These are phyloP conservation scores for Conoideocrella luteorostrata DNA, from an alignment of 2,329 filamentous ascomycete genomes.

Conservation along the genomic window DNA sequence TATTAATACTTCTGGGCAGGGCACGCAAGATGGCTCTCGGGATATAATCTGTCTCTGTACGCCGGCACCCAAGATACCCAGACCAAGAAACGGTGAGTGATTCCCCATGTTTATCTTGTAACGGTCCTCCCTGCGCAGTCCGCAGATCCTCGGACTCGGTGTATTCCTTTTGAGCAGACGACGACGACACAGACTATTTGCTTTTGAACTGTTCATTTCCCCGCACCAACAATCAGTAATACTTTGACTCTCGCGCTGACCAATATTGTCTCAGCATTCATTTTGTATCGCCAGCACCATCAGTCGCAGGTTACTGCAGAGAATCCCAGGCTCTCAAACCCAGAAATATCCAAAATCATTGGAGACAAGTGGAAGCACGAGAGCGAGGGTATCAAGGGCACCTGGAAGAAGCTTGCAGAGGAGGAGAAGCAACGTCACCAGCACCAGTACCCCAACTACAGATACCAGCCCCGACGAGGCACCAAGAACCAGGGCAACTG, in stretches of 20 bases:
- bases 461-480: slow-evolving; percentile 79
- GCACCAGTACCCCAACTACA: slow-evolving; percentile 85
- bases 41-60: slow-evolving; percentile 51
- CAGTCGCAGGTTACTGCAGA: slow-evolving; percentile 75
- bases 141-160: too few species aligned
- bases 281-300: slow-evolving; percentile 90
- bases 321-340: slow-evolving; percentile 87
- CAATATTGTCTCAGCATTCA: slow-evolving; percentile 65
- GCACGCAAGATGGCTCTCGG: slow-evolving; percentile 24
- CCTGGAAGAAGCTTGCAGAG: slow-evolving; percentile 86
- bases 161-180: too few species aligned
- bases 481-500: slow-evolving; percentile 24
- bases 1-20: slow-evolving; percentile 20
- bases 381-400: slow-evolving; percentile 64
- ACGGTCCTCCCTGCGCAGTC: too few species aligned
- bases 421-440: slow-evolving; percentile 89
- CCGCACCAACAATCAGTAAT: too few species aligned
- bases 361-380: slow-evolving; percentile 86
- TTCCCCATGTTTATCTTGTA: too few species aligned
- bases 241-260: slow-evolving; percentile 19
- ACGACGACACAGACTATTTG: too few species aligned
- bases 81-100: slow-evolving; percentile 52
- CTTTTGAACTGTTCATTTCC: too few species aligned
- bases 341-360: slow-evolving; percentile 95
- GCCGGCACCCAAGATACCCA: slow-evolving; percentile 50